Conservation (phyloP, 805 yeast genomes). For the Wickerhamiella qilinensis region DNA sequence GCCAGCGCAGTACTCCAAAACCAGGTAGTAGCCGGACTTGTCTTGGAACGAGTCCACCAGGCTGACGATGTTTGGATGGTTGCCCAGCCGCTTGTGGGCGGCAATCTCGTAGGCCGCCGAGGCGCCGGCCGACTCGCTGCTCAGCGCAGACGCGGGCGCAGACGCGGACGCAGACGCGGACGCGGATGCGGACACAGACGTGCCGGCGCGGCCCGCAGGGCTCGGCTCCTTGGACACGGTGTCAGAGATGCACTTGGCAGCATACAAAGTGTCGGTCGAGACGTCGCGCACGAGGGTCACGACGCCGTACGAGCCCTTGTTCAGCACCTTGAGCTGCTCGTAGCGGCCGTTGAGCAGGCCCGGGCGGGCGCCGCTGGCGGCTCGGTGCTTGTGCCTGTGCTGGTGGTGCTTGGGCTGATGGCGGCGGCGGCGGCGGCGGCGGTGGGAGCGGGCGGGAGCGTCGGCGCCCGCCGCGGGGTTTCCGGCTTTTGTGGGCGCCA, state of each 20-base stretch:
- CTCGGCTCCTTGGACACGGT: background rate
- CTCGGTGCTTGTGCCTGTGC: background rate
- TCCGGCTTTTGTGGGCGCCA: background rate
- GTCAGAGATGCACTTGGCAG: constrained; percentile 56
- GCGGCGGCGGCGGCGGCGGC: background rate
- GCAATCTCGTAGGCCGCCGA: constrained; percentile 34
- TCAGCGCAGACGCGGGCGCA: too few species aligned
- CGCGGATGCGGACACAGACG: background rate
- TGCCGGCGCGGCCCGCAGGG: background rate
- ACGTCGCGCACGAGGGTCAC: constrained; percentile 75
- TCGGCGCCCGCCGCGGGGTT: background rate
- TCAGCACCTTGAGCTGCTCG: constrained; percentile 41
- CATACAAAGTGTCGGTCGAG: constrained; percentile 40
- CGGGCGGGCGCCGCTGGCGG: background rate
- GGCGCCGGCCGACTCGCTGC: background rate
- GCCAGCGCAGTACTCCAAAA: constrained; percentile 74
- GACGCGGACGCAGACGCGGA: background rate
- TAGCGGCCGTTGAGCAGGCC: constrained; percentile 42
- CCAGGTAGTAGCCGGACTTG: constrained; percentile 36
- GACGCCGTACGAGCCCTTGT: constrained; percentile 87
- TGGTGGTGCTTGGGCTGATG: too few species aligned
- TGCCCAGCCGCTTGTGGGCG: constrained; percentile 57
- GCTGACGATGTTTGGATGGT: constrained; percentile 62
- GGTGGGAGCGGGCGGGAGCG: background rate
- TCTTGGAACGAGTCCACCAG: constrained; percentile 59